These are phyloP conservation scores for Oryza longistaminata DNA, from an alignment of 176 grass and related monocot genomes.

Conservation along the genomic window DNA sequence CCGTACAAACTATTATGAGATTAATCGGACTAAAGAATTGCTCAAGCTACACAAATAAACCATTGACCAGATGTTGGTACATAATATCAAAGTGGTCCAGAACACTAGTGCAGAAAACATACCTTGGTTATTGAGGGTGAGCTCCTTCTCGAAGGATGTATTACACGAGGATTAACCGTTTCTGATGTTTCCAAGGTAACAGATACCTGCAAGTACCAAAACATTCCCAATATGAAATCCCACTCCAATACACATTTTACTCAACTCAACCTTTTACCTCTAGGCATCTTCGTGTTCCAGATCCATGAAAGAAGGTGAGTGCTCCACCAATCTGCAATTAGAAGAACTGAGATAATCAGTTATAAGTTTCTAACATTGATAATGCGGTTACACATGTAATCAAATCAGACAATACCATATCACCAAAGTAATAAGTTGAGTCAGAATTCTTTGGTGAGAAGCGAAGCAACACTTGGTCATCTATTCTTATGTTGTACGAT, in stretches of 20 bases:
- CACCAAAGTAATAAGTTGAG: conserved; percentile 96
- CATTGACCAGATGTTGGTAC: background rate
- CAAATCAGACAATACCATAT: conserved; percentile 68
- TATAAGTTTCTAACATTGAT: conserved; percentile 4
- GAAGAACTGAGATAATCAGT: conserved; percentile 33
- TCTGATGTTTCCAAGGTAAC: conserved; percentile 93
- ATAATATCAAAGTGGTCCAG: conserved; percentile 12
- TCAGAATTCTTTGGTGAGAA: conserved; percentile 97
- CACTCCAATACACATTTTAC: conserved; percentile 13
- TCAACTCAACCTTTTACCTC: conserved; percentile 58
- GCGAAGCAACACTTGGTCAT: conserved; percentile 82
- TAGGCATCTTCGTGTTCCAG: conserved; percentile 68
- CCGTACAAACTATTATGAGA: background rate
- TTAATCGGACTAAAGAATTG: conserved; percentile 8
- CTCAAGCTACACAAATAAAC: conserved; percentile 4
- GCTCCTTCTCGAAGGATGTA: conserved; percentile 95
- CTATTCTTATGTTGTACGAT: conserved; percentile 97
- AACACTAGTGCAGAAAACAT: conserved; percentile 34
- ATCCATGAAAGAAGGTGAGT: conserved; percentile 83
- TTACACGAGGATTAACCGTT: conserved; percentile 69
- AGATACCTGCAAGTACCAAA: conserved; percentile 59
- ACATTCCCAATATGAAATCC: conserved; percentile 28
- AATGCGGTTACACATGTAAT: background rate
- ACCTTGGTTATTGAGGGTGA: conserved; percentile 96
- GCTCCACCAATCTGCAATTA: conserved; percentile 79